Base-by-base conservation (phyloP, 495 filamentous ascomycete genomes). In the Endocarpon pusillum region DNA sequence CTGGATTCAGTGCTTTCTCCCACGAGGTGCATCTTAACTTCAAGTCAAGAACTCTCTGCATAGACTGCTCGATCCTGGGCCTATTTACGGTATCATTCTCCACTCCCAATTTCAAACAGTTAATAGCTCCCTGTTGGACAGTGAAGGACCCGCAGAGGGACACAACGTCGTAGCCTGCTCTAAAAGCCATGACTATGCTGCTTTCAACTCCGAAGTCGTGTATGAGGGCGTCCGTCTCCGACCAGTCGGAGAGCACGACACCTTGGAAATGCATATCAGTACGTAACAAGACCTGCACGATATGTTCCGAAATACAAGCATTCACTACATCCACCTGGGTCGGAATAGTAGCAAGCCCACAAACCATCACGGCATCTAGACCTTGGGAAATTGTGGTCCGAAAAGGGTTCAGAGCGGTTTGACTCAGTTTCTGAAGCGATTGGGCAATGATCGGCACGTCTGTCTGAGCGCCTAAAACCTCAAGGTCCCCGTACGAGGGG, bases 391-490 rank as follows among this genome's bases (percentile, higher is more conserved):
- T 86, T 17, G 82, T 81, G 54, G 84, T 85, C 7, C 82, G 71
- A 48, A 91, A 93, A 1, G 84, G 84, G 8, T 87, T 74, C 23
- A 93, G 59, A 19, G 84, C 84, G 44, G 69, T 84, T 20, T 89
- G 52, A 36, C 78, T 85, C 21, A 93, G 64, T 44, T 89, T 81
- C 42, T 93, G 83, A 8, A 92, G 54, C 0, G 82, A 87, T 48
- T 92, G 83, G 0, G 82, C 92, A 45, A 93, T 93, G 31, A 86
- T 81, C 16, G 84, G 84, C 12, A 93, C 81, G 46, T 93, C 84
- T 3, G 84, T 52, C 15, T 75, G 78, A 11, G 81, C 86, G 2
- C 83, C 82, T 1, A 89, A 63, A 41, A 93, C 89, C 48, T 91
- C 81, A n/a, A 93, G 60, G 39, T 91, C 91, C 9, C 84, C 84